Conservation (phyloP, 352 stramenopile species). For the Paralagenidium karlingii region DNA sequence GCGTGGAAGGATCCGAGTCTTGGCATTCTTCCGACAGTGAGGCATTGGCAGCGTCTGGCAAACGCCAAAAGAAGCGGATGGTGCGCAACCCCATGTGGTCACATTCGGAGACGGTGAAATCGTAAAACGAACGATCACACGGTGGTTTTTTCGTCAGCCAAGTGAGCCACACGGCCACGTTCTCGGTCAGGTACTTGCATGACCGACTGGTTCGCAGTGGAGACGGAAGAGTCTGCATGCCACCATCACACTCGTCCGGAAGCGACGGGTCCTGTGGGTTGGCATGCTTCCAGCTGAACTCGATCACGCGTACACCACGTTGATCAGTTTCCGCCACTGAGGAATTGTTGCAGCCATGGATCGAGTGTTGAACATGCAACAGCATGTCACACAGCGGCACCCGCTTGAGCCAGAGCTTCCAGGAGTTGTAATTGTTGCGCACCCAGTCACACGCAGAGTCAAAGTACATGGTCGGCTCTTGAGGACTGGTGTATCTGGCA, state of each 20-base stretch:
- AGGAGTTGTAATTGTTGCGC: constrained; percentile 12
- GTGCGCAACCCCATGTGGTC: constrained; percentile 10
- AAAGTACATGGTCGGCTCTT: no score
- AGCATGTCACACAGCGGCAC: constrained; percentile 11
- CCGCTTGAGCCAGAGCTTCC: constrained; percentile 12
- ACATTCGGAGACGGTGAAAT: constrained; percentile 21
- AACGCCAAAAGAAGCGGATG: constrained; percentile 22
- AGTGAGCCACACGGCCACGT: constrained; percentile 11
- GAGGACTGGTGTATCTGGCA: background rate
- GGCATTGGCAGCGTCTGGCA: constrained; percentile 7
- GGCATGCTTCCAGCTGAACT: constrained; percentile 20
- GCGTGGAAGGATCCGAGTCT: constrained; percentile 3
- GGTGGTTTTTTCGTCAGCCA: constrained; percentile 19
- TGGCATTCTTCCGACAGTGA: constrained; percentile 16
- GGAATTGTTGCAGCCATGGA: constrained; percentile 11
- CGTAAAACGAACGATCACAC: constrained; percentile 30
- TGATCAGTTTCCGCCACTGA: background rate
- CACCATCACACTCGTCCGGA: constrained; percentile 33
- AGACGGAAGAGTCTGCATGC: constrained; percentile 9
- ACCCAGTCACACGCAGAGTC: constrained; percentile 19
- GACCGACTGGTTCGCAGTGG: constrained; percentile 21
- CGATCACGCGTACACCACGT: constrained; percentile 10
- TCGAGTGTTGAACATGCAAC: constrained; percentile 12
- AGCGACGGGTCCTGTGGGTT: constrained; percentile 15
- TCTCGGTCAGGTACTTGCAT: constrained; percentile 13